Evolutionary conservation across 2,329 filamentous ascomycete species (phyloP), one percentile per base, ranked within the genome.

Genomic region (Ustilaginoidea virens): DNA sequence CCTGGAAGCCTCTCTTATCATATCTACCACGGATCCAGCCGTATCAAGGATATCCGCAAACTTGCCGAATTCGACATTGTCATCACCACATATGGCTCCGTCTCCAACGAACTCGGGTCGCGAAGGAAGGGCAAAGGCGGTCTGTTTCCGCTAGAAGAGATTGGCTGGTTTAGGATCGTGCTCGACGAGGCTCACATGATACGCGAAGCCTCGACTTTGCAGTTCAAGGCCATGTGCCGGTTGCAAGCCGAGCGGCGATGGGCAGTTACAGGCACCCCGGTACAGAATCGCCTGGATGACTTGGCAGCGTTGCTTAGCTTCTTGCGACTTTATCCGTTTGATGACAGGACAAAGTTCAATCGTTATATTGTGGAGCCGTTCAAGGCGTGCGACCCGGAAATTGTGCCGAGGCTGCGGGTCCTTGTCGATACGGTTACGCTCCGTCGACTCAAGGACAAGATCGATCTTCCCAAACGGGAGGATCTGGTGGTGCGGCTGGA

Each of bases 261-360:
- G 90, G 87, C 86, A 3, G 82, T 96, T n/a, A 96, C 90, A 0
- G 90, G 87, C 31, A 96, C 90, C 0, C 90, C 86, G 0, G 81
- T 96, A 7, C 87, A 96, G 52, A 98, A 98, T 46, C 76, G 81
- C 4, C 64, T 96, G 3, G 85, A 92, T 39, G 90, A 98, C 48
- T 64, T 96, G 14, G 80, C 82, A 10, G 80, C 87, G 2, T 61
- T 96, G 3, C 74, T 93, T 33, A 80, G 77, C 18, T 96, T 96
- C 45, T 60, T 96, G 23, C 74, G 80, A 10, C 61, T 96, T 10
- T 74, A 74, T 42, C 87, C 87, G 0, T 96, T 96, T 44, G 74
- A 92, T 35, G 77, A 87, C 27, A 69, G 72, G 30, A 60, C 61
- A 30, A 74, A 73, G 28, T 98, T 94, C 48, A 67, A 73, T 4